phyloP scores from a whole-genome alignment of 805 yeast genomes.

The Metschnikowia dekortorum region DNA sequence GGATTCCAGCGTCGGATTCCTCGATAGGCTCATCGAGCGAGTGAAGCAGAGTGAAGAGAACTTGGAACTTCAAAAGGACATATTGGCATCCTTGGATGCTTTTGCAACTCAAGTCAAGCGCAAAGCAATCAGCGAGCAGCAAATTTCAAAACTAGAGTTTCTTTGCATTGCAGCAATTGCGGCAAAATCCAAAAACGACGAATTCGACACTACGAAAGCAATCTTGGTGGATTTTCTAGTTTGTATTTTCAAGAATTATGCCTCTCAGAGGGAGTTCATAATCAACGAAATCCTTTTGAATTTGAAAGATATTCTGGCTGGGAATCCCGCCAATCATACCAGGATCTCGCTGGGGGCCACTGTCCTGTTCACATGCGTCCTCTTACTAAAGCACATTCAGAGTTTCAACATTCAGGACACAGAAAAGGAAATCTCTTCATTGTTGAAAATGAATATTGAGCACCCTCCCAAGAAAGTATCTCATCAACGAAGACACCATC shows the following conservation, averaged over 20 bases:
- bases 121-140: slow-evolving; percentile 38
- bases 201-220: slow-evolving; percentile 25
- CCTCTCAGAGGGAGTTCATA: slow-evolving; percentile 56
- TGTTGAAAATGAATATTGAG: slow-evolving; percentile 4
- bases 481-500: slow-evolving; percentile 6
- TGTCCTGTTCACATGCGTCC: slow-evolving; percentile 46
- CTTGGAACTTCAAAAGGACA: background rate
- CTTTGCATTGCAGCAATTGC: slow-evolving; percentile 41
- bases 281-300: slow-evolving; percentile 55
- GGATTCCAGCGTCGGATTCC: slow-evolving; percentile 35
- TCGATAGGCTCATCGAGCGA: slow-evolving; percentile 31
- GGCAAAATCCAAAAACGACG: slow-evolving; percentile 20
- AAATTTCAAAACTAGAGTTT: slow-evolving; percentile 58
- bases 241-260: slow-evolving; percentile 36
- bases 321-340: background rate
- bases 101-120: slow-evolving; percentile 14
- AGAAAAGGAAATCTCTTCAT: slow-evolving; percentile 2
- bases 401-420: slow-evolving; percentile 21
- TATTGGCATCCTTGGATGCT: slow-evolving; percentile 5
- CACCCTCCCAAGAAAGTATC: slow-evolving; percentile 5
- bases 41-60: slow-evolving; percentile 11
- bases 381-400: slow-evolving; percentile 42
- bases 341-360: slow-evolving; percentile 14
- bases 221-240: slow-evolving; percentile 26
- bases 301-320: slow-evolving; percentile 27